These are phyloP conservation scores for California macrophylla DNA, from an alignment of 441 rosid species.

Conservation along the genomic window DNA sequence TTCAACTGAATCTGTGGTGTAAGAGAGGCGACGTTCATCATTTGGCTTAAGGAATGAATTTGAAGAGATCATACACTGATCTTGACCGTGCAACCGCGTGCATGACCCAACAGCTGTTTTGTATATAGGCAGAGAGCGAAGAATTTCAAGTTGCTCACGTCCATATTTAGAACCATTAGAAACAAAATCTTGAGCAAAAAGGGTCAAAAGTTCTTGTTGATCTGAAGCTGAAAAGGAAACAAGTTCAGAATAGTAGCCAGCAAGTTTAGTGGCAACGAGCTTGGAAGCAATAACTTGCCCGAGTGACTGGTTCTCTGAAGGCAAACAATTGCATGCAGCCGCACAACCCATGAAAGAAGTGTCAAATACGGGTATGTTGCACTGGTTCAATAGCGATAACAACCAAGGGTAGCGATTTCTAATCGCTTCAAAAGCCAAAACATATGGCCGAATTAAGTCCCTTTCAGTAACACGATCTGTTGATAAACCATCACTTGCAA, in stretches of 20 bases:
- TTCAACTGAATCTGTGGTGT: slow-evolving; percentile 56
- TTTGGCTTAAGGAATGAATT: slow-evolving; percentile 78
- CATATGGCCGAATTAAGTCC: slow-evolving; percentile 34
- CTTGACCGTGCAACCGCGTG: slow-evolving; percentile 48
- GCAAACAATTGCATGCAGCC: slow-evolving; percentile 57
- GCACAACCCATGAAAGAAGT: slow-evolving; percentile 72
- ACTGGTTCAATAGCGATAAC: slow-evolving; percentile 69
- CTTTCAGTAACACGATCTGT: slow-evolving; percentile 33
- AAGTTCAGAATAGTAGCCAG: slow-evolving; percentile 68
- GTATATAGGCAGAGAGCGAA: slow-evolving; percentile 77
- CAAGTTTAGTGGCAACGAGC: slow-evolving; percentile 66
- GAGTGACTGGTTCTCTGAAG: slow-evolving; percentile 54
- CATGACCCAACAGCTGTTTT: slow-evolving; percentile 70
- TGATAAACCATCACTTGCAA: slow-evolving; percentile 31
- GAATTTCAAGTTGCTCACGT: slow-evolving; percentile 62
- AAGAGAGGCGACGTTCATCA: slow-evolving; percentile 68
- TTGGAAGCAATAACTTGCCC: slow-evolving; percentile 85
- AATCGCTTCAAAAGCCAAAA: slow-evolving; percentile 46
- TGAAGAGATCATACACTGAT: slow-evolving; percentile 65
- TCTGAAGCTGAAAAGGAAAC: slow-evolving; percentile 54
- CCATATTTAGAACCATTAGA: slow-evolving; percentile 54
- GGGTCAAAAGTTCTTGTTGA: slow-evolving; percentile 62
- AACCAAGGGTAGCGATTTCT: slow-evolving; percentile 71
- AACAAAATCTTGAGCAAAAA: slow-evolving; percentile 74
- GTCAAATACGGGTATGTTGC: slow-evolving; percentile 77